Evolutionary conservation across 2,329 filamentous ascomycete species (phyloP), one percentile per base, ranked within the genome.

Genomic region (Epichloe gansuensis): DNA sequence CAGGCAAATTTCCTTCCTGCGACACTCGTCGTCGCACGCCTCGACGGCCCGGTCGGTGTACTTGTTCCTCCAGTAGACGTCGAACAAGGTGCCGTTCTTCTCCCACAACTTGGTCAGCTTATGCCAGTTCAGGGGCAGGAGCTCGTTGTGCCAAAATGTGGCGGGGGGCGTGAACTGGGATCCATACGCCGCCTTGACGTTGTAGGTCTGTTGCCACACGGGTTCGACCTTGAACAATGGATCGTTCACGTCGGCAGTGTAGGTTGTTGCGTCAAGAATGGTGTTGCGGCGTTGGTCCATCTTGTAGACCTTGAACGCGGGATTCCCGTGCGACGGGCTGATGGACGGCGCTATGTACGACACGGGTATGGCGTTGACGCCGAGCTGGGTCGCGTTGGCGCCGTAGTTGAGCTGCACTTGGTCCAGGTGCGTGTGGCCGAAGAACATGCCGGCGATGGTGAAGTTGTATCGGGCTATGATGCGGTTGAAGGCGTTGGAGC

Each of bases 301-400:
- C 23, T 74, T 69, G 64, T 81, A 80, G 40, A 81, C 70, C 45
- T 76, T 74, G 64, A 81, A 81, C 2, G 76, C 70, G 1, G 78
- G 74, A 54, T 75, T 71, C 25, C 74, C 77, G 2, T 72, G 75
- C 1, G 68, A 77, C 0, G 77, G 78, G 8, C 75, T 76, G 58
- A 80, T 64, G 1, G 72, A 75, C 2, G 76, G 75, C 1, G 69
- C 71, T 39, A 80, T 69, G 59, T 78, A 80, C 4, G 74, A 75
- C n/a, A 73, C 67, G 34, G 70, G 69, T 8, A 68, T 62, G 1
- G 77, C 77, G 46, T 69, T 72, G 5, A 64, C 58, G 43, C 66
- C 67, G 2, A 61, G 66, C 11, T 65, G 71, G 25, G 64, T 58
- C 1, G 56, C 59, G 58, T 76, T 74, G 61, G 76, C 60, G n/a